These are phyloP conservation scores for Saprolegnia parasitica DNA, from an alignment of 352 stramenopile genomes.

Conservation along the genomic window DNA sequence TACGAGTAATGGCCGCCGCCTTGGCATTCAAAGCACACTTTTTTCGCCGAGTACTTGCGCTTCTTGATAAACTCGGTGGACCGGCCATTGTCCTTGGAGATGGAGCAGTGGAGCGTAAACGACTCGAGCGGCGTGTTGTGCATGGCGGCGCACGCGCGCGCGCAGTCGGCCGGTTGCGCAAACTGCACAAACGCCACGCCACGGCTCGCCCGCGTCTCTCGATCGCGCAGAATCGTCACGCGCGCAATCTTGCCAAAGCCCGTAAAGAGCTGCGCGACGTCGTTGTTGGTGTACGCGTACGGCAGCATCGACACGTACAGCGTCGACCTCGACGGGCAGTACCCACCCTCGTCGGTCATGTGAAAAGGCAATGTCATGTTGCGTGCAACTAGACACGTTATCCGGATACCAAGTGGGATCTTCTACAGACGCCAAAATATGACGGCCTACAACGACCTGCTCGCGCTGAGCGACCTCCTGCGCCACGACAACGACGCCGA, in stretches of 20 bases:
- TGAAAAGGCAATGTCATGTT: neutral
- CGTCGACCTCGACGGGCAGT: conserved; percentile 40
- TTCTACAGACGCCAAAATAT: no score
- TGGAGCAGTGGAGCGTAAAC: conserved; percentile 54
- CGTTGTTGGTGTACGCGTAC: conserved; percentile 83
- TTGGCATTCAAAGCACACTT: conserved; percentile 82
- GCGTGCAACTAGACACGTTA: neutral
- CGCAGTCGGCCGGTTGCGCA: conserved; percentile 56
- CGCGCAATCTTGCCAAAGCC: conserved; percentile 68
- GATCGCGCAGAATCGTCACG: conserved; percentile 72
- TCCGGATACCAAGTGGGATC: no score
- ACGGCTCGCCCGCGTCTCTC: conserved; percentile 60
- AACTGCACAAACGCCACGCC: conserved; percentile 86
- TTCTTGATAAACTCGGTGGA: conserved; percentile 73
- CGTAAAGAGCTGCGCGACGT: conserved; percentile 80
- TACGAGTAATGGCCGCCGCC: conserved; percentile 75
- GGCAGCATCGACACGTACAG: conserved; percentile 86
- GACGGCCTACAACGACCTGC: conserved; percentile 8
- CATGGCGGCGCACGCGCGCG: conserved; percentile 47
- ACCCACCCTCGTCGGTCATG: neutral
- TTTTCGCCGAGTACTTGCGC: conserved; percentile 59
- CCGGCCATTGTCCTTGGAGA: conserved; percentile 77
- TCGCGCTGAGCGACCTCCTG: conserved; percentile 14
- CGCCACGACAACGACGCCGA: neutral
- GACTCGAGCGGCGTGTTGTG: conserved; percentile 57